Evolutionary conservation across 306 rosid genomes (phyloP).

Genomic region (Notholithocarpus densiflorus): DNA sequence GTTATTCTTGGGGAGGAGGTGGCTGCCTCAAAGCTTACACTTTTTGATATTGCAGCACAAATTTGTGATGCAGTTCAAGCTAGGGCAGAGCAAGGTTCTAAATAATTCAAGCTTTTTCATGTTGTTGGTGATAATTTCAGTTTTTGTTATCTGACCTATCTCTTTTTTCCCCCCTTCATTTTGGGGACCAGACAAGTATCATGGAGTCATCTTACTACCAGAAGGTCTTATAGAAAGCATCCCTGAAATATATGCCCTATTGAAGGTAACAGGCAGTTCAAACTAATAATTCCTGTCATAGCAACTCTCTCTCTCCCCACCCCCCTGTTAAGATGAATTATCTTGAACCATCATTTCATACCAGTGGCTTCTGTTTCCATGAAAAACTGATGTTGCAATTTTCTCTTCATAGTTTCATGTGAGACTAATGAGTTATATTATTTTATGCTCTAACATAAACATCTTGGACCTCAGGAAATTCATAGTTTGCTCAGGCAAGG

Average conservation of each 20-base stretch:
- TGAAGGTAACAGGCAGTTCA: conserved; percentile 53
- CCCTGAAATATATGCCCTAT: conserved; percentile 94
- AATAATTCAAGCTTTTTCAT: conserved; percentile 20
- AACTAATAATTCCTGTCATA: neutral
- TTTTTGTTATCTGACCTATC: conserved; percentile 15
- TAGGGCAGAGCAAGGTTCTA: conserved; percentile 82
- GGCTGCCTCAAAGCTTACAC: conserved; percentile 92
- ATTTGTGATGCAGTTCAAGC: conserved; percentile 91
- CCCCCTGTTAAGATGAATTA: neutral
- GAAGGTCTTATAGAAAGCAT: conserved; percentile 99
- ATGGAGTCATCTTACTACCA: conserved; percentile 90
- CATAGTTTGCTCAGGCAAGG: conserved; percentile 79
- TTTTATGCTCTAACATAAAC: neutral
- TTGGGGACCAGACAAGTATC: conserved; percentile 67
- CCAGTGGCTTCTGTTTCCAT: neutral
- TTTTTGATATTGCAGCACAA: conserved; percentile 77
- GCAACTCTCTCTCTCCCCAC: neutral
- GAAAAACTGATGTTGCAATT: neutral
- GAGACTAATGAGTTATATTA: neutral
- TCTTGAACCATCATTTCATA: neutral
- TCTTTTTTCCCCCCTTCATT: neutral
- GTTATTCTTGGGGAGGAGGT: conserved; percentile 98
- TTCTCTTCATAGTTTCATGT: neutral
- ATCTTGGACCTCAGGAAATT: conserved; percentile 71
- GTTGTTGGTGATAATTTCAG: neutral